Base-by-base conservation (phyloP, 129 eudicot species). In the Calendula officinalis region DNA sequence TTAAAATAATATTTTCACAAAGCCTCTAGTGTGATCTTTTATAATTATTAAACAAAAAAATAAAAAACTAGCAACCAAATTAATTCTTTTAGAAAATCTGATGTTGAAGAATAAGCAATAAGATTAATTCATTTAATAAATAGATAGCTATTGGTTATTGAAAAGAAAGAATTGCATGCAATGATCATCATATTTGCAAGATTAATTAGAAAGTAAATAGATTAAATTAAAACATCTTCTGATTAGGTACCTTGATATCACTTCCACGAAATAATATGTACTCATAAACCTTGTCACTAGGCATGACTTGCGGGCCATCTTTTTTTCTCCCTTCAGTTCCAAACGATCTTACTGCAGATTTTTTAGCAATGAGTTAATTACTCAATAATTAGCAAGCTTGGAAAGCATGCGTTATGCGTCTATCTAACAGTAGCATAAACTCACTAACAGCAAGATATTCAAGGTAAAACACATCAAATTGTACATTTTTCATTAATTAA, bases 281-380 rank as follows among this genome's bases (percentile, higher is more conserved):
- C 32, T 88, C 96, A 55, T 85, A 92, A 47, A 88, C 87, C 76
- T 81, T 88, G 80, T 92, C 98, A 60, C 83, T 77, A 13, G 96
- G 91, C 73, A 86, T 84, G 73, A 92, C 76, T 81, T 88, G 94
- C 37, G 77, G 85, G n/a, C 96, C 98, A 83, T 85, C 91, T 44
- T 79, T 83, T 69, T 75, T 88, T 47, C 98, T 76, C 37, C 98
- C 98, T 77, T 92, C 98, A 41, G 91, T 92, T 69, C 96, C 98
- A 75, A 76, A 88, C 7, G 95, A 85, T 65, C 86, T 82, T 64
- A 92, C 98, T 92, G 91, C 82, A 62, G 30, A 56, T 71, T 66
- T 73, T 73, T 55, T 38, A 64, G 27, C 38, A 37, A 55, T 47
- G 17, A 45, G 58, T 55, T 47, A 46, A 63, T 13, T 49, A n/a